Evolutionary conservation across 257 asterid genomes (phyloP), one percentile per base, ranked within the genome.

Genomic region (Nicotiana paniculata): DNA sequence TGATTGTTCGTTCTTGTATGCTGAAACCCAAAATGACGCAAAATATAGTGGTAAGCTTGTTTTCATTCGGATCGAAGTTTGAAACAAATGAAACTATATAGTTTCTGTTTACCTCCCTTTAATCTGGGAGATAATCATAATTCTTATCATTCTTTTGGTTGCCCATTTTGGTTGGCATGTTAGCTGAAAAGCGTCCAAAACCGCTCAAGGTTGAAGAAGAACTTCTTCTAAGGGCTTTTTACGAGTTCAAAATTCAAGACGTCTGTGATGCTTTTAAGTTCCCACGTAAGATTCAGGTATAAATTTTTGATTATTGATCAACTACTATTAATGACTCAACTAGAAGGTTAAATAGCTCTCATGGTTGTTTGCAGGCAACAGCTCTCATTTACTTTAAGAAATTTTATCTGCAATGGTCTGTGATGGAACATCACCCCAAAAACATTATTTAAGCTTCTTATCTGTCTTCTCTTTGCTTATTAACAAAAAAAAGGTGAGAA

Each of bases 381-480:
- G 94, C 99, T 68, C 98, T 96, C 84, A 91, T 94, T 87, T 96
- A 94, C 84, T 96, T 94, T 86, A 94, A 96, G 88, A 91, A 98
- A 86, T 96, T 96, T 87, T 94, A 94, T 90, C 90, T 96, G 89
- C 95, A 91, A 83, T 96, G 98, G 98, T 96, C 97, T 28, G 99
- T 95, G 80, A 93, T 95, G 98, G 98, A 95, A 85, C 99, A 96
- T 91, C 98, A 96, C 76, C 99, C 99, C 28, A 96, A 96, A 89
- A 89, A 93, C 87, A 91, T 93, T 91, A 96, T 94, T 98, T 93
- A 90, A 78, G 89, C 37, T 62, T 83, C 64, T 85, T 88, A 82
- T 78, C 83, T 70, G 72, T 63, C 67, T 77, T 72, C 74, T 63
- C 54, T 63, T 55, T 75, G 81, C 33, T 53, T 61, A 37, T 37